These are phyloP conservation scores for Tolypocladium pustulatum DNA, from an alignment of 2,329 filamentous ascomycete genomes.

Conservation along the genomic window DNA sequence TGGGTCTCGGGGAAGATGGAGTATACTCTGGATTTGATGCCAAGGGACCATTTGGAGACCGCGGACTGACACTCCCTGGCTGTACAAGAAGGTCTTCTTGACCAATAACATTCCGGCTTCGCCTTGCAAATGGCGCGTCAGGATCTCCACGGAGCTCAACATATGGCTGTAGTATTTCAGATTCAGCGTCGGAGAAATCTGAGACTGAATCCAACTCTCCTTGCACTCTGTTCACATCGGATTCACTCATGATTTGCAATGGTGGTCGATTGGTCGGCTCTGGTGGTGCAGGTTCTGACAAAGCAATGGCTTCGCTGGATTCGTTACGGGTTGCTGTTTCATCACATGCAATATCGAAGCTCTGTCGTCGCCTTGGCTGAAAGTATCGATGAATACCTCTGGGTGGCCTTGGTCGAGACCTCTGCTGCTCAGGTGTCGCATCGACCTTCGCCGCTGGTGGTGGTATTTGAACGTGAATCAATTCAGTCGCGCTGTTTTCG, in stretches of 20 bases:
- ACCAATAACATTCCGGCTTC: not conserved
- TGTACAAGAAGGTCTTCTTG: not conserved
- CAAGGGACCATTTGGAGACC: not conserved
- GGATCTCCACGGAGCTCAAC: not conserved
- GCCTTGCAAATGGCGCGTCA: not conserved
- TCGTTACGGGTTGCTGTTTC: constrained; percentile 17
- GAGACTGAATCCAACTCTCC: constrained; percentile 5
- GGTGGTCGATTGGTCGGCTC: constrained; percentile 2
- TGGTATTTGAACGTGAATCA: constrained; percentile 15
- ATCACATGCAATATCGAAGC: constrained; percentile 23
- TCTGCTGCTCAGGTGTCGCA: not conserved
- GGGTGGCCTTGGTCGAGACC: constrained; percentile 4
- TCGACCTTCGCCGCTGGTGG: constrained; percentile 3
- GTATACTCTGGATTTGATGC: not conserved
- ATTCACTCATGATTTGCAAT: constrained; percentile 8
- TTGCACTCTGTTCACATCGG: constrained; percentile 9
- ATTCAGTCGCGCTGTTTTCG: constrained; percentile 8
- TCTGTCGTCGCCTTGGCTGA: constrained; percentile 8
- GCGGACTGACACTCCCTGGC: not conserved
- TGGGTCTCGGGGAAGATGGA: not conserved
- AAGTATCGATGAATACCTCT: constrained; percentile 22
- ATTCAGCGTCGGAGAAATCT: constrained; percentile 1
- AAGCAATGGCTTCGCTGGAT: not conserved
- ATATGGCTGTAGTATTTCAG: not conserved
- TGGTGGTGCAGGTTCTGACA: not conserved